phyloP scores from a whole-genome alignment of 345 rosid species.

The Noccaea caerulescens region DNA sequence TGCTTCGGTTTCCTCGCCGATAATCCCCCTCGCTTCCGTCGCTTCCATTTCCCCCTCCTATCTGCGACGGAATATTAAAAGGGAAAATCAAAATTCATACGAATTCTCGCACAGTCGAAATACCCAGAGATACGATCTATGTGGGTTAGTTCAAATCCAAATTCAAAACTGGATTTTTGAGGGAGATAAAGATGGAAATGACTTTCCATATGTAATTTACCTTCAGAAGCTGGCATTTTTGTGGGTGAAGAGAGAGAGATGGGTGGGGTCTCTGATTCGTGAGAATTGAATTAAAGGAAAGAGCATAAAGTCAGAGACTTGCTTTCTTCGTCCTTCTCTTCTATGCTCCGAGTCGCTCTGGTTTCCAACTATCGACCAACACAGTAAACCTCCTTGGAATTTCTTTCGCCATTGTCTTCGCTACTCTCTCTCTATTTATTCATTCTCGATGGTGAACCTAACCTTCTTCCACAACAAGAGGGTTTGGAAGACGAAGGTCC shows the following conservation, averaged over 20 bases:
- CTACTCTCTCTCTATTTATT: constrained; percentile 32
- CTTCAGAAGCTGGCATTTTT: constrained; percentile 87
- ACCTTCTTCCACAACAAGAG: background rate
- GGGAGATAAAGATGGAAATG: constrained; percentile 21
- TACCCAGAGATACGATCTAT: constrained; percentile 31
- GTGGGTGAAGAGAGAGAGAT: constrained; percentile 31
- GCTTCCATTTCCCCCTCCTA: constrained; percentile 82
- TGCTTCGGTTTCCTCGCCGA: constrained; percentile 58
- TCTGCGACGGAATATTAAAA: constrained; percentile 49
- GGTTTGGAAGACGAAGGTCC: background rate
- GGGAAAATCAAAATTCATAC: constrained; percentile 27
- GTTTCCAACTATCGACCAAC: constrained; percentile 24
- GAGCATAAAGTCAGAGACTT: constrained; percentile 8
- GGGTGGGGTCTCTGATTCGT: constrained; percentile 43
- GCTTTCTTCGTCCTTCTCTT: constrained; percentile 36
- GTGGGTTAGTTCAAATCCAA: constrained; percentile 25
- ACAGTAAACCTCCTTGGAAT: constrained; percentile 13
- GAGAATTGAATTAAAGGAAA: constrained; percentile 36
- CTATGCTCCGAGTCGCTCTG: constrained; percentile 36
- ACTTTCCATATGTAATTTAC: constrained; percentile 46
- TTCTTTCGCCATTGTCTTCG: constrained; percentile 33
- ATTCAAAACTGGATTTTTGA: constrained; percentile 22
- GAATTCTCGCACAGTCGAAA: background rate
- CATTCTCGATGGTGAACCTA: constrained; percentile 28
- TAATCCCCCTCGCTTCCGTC: constrained; percentile 64